Evolutionary conservation across 2,329 filamentous ascomycete genomes (phyloP), one percentile per base, ranked within the genome.

Genomic region (Ophiostoma angusticollis): DNA sequence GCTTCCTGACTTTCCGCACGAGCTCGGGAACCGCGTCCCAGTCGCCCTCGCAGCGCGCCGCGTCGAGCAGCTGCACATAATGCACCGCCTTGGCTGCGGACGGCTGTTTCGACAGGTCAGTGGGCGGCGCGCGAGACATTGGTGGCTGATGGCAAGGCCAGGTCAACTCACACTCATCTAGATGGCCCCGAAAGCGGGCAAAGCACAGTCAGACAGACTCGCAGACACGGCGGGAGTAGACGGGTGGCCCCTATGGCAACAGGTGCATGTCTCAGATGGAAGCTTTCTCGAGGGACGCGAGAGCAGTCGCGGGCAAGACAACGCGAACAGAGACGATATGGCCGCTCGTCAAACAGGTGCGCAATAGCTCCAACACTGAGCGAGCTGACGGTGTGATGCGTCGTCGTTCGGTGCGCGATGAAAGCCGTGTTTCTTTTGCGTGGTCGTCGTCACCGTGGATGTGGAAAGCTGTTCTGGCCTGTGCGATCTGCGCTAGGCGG

Each of bases 1-100:
- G 89, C 61, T 98, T 96, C 54, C 81, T 82, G 53, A 96, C 73
- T 62, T 98, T 98, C 57, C 89, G 78, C 52, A 91, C 79, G 47
- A 93, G 72, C 63, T 96, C 89, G 19, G 84, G 84, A 22, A 96
- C 72, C 22, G 83, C 76, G 49, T 77, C 69, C 91, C 91, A 98
- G 58, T 78, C 79, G 37, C 82, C 86, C 53, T 89, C 78, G 60
- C 85, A 93, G 54, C 91, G 81, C 48, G 85, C 86, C 50, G 79
- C 72, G 58, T 96, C 84, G 54, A 98, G 74, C 60, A 78, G 75
- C 56, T 74, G 70, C 50, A 94, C 72, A 61, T 96, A 96, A 56
- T 79, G 75, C 50, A 72, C 72, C 46, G 79, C 87, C 66, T 98
- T 98, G 30, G 32, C 32, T 18, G 32, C 9, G 19, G 36, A 37